These are phyloP conservation scores for Cichorium intybus DNA, from an alignment of 140 eudicot genomes.

Conservation along the genomic window DNA sequence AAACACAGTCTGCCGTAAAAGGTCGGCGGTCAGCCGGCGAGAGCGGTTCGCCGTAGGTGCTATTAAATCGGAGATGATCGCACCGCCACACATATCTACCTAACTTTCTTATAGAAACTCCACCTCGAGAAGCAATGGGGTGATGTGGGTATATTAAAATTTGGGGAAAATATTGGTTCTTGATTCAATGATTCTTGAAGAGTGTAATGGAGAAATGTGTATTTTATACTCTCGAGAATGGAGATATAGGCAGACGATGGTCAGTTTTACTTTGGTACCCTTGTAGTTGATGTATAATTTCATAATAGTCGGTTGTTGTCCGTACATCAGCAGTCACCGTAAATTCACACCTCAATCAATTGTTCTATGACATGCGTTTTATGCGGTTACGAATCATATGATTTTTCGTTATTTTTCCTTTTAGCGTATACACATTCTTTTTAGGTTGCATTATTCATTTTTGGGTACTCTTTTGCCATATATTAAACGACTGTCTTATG, in stretches of 20 bases:
- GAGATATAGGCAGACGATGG: background rate
- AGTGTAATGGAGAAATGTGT: background rate
- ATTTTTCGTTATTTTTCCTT: background rate
- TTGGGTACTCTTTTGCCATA: background rate
- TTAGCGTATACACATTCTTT: background rate
- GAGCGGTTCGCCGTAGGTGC: conserved; percentile 44
- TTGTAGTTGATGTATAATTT: background rate
- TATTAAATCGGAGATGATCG: conserved; percentile 69
- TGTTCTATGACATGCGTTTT: too few species aligned
- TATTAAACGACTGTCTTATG: too few species aligned
- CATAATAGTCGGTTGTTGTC: conserved; percentile 8
- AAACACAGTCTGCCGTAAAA: conserved; percentile 20
- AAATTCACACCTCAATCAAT: background rate
- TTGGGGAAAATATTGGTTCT: conserved; percentile 12
- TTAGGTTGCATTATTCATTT: background rate
- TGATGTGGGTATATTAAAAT: background rate
- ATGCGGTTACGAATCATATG: background rate
- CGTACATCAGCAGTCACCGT: conserved; percentile 4
- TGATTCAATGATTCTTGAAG: background rate
- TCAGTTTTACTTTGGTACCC: conserved; percentile 9
- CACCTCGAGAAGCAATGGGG: background rate
- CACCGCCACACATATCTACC: conserved; percentile 82
- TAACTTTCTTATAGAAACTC: background rate
- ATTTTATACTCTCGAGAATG: conserved; percentile 19
- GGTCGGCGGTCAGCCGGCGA: conserved; percentile 55